Conservation (phyloP, 495 filamentous ascomycete species). For the Penicillium bialowiezense region DNA sequence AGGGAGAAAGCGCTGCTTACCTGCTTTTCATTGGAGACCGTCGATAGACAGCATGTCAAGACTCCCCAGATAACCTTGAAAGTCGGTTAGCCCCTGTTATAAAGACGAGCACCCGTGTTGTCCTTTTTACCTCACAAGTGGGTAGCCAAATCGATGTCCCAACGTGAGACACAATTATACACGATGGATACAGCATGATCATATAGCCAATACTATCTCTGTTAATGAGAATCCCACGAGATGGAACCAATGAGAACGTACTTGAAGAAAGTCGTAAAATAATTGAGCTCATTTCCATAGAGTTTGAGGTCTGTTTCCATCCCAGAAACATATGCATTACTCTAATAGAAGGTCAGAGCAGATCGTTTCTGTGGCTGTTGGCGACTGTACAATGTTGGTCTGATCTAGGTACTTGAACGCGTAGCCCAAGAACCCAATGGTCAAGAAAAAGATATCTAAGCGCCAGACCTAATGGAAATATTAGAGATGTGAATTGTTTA, state of each 20-base stretch:
- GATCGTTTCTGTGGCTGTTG: neutral
- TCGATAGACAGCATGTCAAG: conserved; percentile 16
- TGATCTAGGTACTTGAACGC: conserved; percentile 19
- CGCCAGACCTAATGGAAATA: conserved; percentile 9
- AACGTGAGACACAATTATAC: conserved; percentile 16
- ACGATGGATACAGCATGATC: conserved; percentile 18
- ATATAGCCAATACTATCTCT: conserved; percentile 16
- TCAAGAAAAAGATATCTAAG: conserved; percentile 13
- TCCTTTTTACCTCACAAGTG: conserved; percentile 13
- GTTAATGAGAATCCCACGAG: neutral
- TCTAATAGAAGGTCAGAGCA: conserved; percentile 6
- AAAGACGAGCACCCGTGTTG: neutral
- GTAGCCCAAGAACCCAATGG: conserved; percentile 16
- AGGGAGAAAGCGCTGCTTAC: neutral
- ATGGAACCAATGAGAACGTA: neutral
- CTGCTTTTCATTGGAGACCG: conserved; percentile 10
- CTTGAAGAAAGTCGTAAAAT: conserved; percentile 40
- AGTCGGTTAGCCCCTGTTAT: neutral
- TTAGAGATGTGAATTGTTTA: neutral
- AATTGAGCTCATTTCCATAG: conserved; percentile 40
- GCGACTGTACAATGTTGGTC: conserved; percentile 14
- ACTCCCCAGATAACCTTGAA: conserved; percentile 14
- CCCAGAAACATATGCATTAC: conserved; percentile 22
- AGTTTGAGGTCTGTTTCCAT: conserved; percentile 24
- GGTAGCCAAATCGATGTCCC: conserved; percentile 17